Percentiles rank a stretch among this genome's conserved stretches.
Conservation (phyloP, 345 rosid genomes). For the Barbarea vulgaris region DNA sequence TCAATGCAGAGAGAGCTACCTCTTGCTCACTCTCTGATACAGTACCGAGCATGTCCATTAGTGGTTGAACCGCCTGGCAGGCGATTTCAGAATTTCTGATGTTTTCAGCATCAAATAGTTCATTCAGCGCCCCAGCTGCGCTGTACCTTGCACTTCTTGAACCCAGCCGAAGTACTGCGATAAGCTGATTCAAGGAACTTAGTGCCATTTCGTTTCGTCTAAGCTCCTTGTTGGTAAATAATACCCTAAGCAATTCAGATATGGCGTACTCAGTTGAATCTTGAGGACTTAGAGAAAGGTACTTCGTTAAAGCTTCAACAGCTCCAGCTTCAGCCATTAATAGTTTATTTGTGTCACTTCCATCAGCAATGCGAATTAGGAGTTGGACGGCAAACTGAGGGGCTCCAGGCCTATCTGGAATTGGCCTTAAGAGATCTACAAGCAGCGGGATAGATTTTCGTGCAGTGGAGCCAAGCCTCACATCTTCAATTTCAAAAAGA, state of each 20-base stretch:
- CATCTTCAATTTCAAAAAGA: conserved; percentile 79
- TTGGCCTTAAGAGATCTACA: conserved; percentile 88
- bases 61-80: conserved; percentile 78
- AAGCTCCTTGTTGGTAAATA: conserved; percentile 73
- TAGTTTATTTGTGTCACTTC: conserved; percentile 74
- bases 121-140: conserved; percentile 78
- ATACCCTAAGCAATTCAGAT: conserved; percentile 68
- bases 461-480: conserved; percentile 71
- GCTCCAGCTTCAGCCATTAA: conserved; percentile 92
- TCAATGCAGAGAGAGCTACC: conserved; percentile 73
- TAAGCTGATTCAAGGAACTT: conserved; percentile 77
- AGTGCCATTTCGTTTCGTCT: conserved; percentile 66
- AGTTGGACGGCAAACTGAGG: conserved; percentile 76
- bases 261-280: conserved; percentile 78
- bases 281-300: conserved; percentile 82
- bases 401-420: conserved; percentile 87
- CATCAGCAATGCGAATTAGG: conserved; percentile 66
- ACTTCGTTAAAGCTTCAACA: conserved; percentile 78
- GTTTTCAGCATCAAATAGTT: conserved; percentile 71
- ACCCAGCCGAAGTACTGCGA: conserved; percentile 84
- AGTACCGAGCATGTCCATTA: conserved; percentile 78
- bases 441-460: conserved; percentile 79
- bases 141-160: conserved; percentile 78
- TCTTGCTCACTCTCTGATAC: conserved; percentile 77
- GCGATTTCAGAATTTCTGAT: conserved; percentile 73